Evolutionary conservation across 164 flowering plant genomes (phyloP).

Genomic region (Vitis rupestris): DNA sequence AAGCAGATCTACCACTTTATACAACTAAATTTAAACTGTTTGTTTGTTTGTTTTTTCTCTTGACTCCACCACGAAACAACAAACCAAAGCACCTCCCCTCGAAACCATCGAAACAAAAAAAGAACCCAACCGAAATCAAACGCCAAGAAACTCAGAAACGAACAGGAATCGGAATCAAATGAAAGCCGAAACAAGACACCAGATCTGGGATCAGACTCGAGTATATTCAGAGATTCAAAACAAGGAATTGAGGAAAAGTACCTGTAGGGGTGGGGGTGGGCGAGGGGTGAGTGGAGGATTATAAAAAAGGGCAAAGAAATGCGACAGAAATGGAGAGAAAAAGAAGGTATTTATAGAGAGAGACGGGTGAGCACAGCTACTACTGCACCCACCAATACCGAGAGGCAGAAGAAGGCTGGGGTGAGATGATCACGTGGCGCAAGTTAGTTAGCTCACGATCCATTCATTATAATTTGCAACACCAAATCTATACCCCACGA

Average conservation of each 20-base stretch:
- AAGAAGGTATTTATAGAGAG: not conserved
- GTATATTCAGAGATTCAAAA: not conserved
- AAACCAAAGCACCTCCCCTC: conserved; percentile 3
- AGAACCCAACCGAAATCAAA: too few species aligned
- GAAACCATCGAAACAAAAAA: not conserved
- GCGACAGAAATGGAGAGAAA: not conserved
- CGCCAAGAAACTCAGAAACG: not conserved
- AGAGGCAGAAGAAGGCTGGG: not conserved
- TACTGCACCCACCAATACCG: not conserved
- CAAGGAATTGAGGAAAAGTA: not conserved
- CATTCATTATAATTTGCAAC: not conserved
- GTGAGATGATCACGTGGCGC: conserved; percentile 33
- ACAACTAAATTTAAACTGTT: not conserved
- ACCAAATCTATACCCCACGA: too few species aligned
- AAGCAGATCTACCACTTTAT: conserved; percentile 1
- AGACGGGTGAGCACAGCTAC: conserved; percentile 8
- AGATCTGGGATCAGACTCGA: conserved; percentile 1
- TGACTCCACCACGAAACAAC: not conserved
- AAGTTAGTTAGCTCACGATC: conserved; percentile 21
- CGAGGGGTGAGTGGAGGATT: not conserved
- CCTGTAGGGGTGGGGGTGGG: not conserved
- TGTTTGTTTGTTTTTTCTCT: too few species aligned
- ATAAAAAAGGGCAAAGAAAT: not conserved
- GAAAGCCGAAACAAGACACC: not conserved
- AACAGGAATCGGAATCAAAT: not conserved